Evolutionary conservation across 257 asterid species (phyloP).

Genomic region (Salvia hispanica): DNA sequence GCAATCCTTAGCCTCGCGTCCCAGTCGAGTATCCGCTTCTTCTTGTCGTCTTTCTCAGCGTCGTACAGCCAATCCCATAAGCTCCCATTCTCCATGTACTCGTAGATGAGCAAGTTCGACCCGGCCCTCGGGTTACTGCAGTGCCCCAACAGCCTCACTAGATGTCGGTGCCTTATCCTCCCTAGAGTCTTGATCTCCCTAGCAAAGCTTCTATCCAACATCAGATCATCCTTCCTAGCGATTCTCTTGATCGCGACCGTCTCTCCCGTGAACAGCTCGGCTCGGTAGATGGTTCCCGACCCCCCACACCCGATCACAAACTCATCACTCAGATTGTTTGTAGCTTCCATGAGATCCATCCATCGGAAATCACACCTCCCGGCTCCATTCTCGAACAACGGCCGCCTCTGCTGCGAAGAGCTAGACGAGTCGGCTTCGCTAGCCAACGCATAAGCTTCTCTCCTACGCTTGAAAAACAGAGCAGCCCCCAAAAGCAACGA

Average conservation of each 20-base stretch:
- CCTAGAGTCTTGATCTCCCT: slow-evolving; percentile 91
- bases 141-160: slow-evolving; percentile 78
- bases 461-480: slow-evolving; percentile 58
- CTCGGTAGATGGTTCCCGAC: slow-evolving; percentile 77
- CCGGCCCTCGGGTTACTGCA: slow-evolving; percentile 66
- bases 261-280: slow-evolving; percentile 69
- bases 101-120: slow-evolving; percentile 75
- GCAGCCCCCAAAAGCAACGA: slow-evolving; percentile 66
- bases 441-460: slow-evolving; percentile 51
- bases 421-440: slow-evolving; percentile 54
- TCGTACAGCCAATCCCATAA: slow-evolving; percentile 83
- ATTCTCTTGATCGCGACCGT: slow-evolving; percentile 84
- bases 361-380: slow-evolving; percentile 64
- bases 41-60: slow-evolving; percentile 32
- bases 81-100: slow-evolving; percentile 94
- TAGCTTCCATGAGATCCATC: slow-evolving; percentile 89
- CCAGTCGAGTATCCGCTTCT: slow-evolving; percentile 61
- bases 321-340: slow-evolving; percentile 81
- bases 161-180: slow-evolving; percentile 82
- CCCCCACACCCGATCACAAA: slow-evolving; percentile 85
- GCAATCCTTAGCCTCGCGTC: slow-evolving; percentile 78
- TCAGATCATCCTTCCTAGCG: slow-evolving; percentile 56
- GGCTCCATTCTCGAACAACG: slow-evolving; percentile 50
- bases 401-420: slow-evolving; percentile 74
- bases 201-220: slow-evolving; percentile 79